Evolutionary conservation across 257 asterid genomes (phyloP).

Genomic region (Lavandula angustifolia): DNA sequence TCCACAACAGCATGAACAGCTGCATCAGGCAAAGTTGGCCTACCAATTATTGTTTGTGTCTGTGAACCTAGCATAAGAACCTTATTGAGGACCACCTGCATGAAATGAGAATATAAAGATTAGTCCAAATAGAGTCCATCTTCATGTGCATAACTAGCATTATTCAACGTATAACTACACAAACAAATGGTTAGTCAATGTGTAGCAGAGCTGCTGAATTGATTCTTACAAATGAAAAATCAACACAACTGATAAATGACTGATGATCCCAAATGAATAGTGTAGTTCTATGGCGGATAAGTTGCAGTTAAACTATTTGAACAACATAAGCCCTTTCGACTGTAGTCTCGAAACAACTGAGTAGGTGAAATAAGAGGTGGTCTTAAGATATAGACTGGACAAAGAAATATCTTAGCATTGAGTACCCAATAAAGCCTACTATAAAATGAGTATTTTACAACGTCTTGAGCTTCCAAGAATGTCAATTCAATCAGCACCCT

Average conservation of each 20-base stretch:
- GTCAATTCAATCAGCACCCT: background rate
- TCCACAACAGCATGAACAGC: constrained; percentile 96
- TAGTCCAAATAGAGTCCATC: constrained; percentile 16
- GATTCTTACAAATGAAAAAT: constrained; percentile 7
- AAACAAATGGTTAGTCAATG: background rate
- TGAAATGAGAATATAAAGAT: constrained; percentile 26
- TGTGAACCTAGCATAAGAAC: constrained; percentile 85
- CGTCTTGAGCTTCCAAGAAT: constrained; percentile 13
- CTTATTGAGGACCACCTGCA: constrained; percentile 77
- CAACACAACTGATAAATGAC: constrained; percentile 14
- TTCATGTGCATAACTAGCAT: constrained; percentile 14
- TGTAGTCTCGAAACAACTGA: background rate
- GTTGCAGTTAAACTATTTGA: background rate
- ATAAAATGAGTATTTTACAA: background rate
- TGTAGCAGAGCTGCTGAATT: background rate
- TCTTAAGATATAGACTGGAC: background rate
- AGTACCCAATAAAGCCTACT: background rate
- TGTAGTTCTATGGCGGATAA: background rate
- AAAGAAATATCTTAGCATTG: background rate
- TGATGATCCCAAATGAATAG: background rate
- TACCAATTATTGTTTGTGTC: constrained; percentile 78
- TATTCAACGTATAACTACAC: background rate
- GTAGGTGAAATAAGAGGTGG: background rate
- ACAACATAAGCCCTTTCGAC: background rate
- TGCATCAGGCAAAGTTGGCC: constrained; percentile 89